These are phyloP conservation scores for Zoysia matrella DNA, from an alignment of 202 grass and related monocot species.

Conservation along the genomic window DNA sequence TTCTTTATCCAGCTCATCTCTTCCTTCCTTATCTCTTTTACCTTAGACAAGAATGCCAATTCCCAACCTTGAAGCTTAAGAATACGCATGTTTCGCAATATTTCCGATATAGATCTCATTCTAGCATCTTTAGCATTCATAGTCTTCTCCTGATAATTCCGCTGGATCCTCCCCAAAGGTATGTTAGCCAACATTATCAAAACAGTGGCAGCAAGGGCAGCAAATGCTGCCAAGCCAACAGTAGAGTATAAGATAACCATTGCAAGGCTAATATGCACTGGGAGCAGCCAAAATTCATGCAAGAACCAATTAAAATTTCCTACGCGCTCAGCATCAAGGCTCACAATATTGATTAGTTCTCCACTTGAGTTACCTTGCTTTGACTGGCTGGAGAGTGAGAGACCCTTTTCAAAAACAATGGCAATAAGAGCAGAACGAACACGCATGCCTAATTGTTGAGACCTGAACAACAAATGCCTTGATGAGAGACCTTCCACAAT, in stretches of 20 bases:
- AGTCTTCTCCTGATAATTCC: not conserved
- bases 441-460: not conserved
- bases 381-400: not conserved
- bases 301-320: not conserved
- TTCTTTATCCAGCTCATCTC: not conserved
- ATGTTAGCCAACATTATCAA: not conserved
- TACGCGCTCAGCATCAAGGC: not conserved
- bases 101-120: not conserved
- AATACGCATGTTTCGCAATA: not conserved
- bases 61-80: constrained; percentile 6
- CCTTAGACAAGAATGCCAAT: not conserved
- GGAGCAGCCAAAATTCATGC: not conserved
- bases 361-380: not conserved
- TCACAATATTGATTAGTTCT: not conserved
- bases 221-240: not conserved
- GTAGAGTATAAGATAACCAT: not conserved
- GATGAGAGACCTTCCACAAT: not conserved
- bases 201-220: not conserved
- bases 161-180: not conserved
- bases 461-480: not conserved
- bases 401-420: not conserved
- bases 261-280: not conserved
- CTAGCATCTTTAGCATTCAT: not conserved
- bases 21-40: not conserved
- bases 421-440: not conserved